Evolutionary conservation across 306 rosid species (phyloP).

Genomic region (Biancaea sappan): DNA sequence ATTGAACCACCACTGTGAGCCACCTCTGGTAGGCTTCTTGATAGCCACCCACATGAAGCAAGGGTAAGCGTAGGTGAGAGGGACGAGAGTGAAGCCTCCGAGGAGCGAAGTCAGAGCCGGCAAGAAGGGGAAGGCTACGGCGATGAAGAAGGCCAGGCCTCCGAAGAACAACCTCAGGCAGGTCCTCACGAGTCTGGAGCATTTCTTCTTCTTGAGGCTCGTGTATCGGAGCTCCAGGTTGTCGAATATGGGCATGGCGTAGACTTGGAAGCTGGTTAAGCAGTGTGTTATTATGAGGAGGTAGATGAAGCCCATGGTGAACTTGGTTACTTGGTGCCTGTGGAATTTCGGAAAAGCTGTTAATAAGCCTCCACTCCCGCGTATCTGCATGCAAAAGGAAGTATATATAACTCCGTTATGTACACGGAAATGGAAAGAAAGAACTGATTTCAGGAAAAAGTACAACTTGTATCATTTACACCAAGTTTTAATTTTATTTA

Average conservation of each 20-base stretch:
- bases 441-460: too few species aligned
- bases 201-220: constrained; percentile 42
- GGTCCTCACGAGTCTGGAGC: constrained; percentile 41
- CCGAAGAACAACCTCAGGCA: constrained; percentile 54
- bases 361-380: constrained; percentile 44
- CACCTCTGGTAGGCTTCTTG: constrained; percentile 48
- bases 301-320: constrained; percentile 48
- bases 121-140: constrained; percentile 69
- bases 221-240: constrained; percentile 56
- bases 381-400: too few species aligned
- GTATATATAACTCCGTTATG: too few species aligned
- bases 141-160: constrained; percentile 46
- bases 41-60: constrained; percentile 79
- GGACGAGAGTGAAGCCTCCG: constrained; percentile 59
- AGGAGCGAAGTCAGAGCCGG: constrained; percentile 48
- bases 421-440: too few species aligned
- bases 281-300: constrained; percentile 42
- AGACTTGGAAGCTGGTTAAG: constrained; percentile 59
- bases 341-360: constrained; percentile 46
- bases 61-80: constrained; percentile 67
- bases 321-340: constrained; percentile 39
- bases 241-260: constrained; percentile 65
- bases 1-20: constrained; percentile 46
- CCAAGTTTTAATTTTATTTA: too few species aligned
- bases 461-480: too few species aligned